Evolutionary conservation across 495 filamentous ascomycete genomes (phyloP), one percentile per base, ranked within the genome.

Genomic region (Penicillium malachiteum): DNA sequence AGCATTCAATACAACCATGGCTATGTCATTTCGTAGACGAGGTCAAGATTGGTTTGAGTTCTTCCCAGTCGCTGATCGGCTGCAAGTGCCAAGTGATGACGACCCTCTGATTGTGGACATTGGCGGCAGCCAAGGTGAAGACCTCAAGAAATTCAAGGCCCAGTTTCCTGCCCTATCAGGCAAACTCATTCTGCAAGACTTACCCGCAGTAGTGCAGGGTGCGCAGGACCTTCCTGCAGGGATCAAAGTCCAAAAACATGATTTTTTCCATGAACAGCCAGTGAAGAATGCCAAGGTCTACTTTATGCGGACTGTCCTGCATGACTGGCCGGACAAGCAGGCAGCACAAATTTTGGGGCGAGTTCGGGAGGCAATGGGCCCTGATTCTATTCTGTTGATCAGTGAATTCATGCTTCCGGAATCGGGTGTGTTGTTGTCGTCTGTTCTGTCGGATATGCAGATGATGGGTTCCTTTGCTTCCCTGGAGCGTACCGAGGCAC

Each of bases 101-200:
- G 53, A 65, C 38, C 32, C 56, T 10, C 46, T 62, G 7, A 54
- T 83, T 26, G 79, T 84, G 31, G 82, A 86, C 59, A 51, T 87
- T 0, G 84, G 83, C 26, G 83, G 84, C 3, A 71, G 71, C 12
- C 71, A 80, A 47, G 83, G 84, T 0, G 81, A 84, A 53, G 78
- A 82, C 16, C 71, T 70, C 35, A 66, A 73, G 16, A 77, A 74
- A 11, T 62, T 87, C 32, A 81, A 79, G 14, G 53, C 64, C 39
- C 41, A 40, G 33, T 85, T 77, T 50, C 63, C 68, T 44, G 68
- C 76, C 41, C 69, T 84, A 48, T 55, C 55, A 3, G 58, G 52
- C 7, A 64, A 69, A 43, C 83, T 84, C 55, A 65, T 86, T 6
- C 77, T 86, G n/a, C 81, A 87, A 58, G 84, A 80, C 40, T 38